phyloP scores from a whole-genome alignment of 2,329 filamentous ascomycete species.

The Ophiocordyceps robertsii region DNA sequence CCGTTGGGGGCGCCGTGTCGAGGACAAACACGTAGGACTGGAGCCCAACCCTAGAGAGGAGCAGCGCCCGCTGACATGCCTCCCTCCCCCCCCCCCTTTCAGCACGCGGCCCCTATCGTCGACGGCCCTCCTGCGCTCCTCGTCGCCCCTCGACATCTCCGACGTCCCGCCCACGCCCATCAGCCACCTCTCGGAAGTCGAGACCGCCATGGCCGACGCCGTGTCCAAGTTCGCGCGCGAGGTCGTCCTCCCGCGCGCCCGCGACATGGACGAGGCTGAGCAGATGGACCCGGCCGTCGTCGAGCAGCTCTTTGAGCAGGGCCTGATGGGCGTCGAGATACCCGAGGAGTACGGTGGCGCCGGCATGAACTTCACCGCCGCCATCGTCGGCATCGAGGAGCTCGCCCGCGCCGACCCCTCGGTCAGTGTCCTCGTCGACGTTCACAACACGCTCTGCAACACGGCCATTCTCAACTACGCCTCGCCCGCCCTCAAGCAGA shows the following conservation, averaged over 20 bases:
- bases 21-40: neutral
- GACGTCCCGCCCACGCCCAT: slow-evolving; percentile 84
- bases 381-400: slow-evolving; percentile 95
- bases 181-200: slow-evolving; percentile 80
- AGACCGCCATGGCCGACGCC: slow-evolving; percentile 76
- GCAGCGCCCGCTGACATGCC: neutral
- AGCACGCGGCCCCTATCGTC: slow-evolving; percentile 42
- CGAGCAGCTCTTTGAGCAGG: slow-evolving; percentile 92
- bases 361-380: slow-evolving; percentile 96
- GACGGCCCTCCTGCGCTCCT: slow-evolving; percentile 37
- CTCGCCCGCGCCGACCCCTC: slow-evolving; percentile 86
- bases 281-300: slow-evolving; percentile 79
- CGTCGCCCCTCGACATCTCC: slow-evolving; percentile 43
- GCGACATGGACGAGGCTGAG: slow-evolving; percentile 97
- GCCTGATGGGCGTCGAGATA: slow-evolving; percentile 94
- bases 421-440: slow-evolving; percentile 88
- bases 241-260: slow-evolving; percentile 76
- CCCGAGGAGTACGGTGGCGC: slow-evolving; percentile 94
- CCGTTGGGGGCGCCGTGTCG: neutral
- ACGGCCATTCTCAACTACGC: slow-evolving; percentile 82
- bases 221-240: slow-evolving; percentile 87
- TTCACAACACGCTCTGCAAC: slow-evolving; percentile 97
- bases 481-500: slow-evolving; percentile 62
- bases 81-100: too few species aligned
- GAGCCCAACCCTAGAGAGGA: too few species aligned